Base-by-base conservation (phyloP, 768 basidiomycete genomes). In the Suillus clintonianus region DNA sequence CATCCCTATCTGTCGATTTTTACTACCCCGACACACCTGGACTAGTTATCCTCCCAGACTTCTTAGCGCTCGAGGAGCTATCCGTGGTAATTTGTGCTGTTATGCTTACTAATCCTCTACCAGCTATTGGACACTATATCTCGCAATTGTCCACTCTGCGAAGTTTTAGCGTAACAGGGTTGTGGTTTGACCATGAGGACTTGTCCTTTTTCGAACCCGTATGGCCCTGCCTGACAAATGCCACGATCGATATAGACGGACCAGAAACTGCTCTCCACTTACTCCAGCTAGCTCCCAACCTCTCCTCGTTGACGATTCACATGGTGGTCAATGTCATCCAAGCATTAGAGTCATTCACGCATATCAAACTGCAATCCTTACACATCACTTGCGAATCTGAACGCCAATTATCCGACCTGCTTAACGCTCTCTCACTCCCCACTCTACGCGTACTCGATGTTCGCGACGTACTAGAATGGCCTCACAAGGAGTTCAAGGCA, bases 251-350 rank as follows among this genome's bases (percentile, higher is more conserved):
- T 30, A 14, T 14, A 27, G 2, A 19, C 7, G 56, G 51, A 19
- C 42, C 45, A 2, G 27, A 59, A 8, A 19, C 59, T 19, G 30
- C 64, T 37, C 36, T 69, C 3, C 48, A 36, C 2, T 63, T 71
- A 19, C 69, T 71, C 37, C 36, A 50, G 2, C 56, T 69, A 43
- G 66, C 63, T 30, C 72, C 70, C 4, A 39, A 63, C 53, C 72
- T 71, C 57, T 67, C 6, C 9, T 43, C 36, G 62, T 68, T 37
- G 55, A 65, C 4, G 37, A 43, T 72, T 19, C 45, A 22, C 32
- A 24, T 64, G 17, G 47, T 57, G 4, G 51, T 34, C 17, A 27
- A 27, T 6, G 50, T 55, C 4, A 5, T 53, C 17, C 1, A 19
- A 7, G 5, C 22, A 5, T 14, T 45, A 8, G 4, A 51, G 9